These are phyloP conservation scores for Coemansia sp. DNA, from an alignment of 192 early-diverging fungal species.

Conservation along the genomic window DNA sequence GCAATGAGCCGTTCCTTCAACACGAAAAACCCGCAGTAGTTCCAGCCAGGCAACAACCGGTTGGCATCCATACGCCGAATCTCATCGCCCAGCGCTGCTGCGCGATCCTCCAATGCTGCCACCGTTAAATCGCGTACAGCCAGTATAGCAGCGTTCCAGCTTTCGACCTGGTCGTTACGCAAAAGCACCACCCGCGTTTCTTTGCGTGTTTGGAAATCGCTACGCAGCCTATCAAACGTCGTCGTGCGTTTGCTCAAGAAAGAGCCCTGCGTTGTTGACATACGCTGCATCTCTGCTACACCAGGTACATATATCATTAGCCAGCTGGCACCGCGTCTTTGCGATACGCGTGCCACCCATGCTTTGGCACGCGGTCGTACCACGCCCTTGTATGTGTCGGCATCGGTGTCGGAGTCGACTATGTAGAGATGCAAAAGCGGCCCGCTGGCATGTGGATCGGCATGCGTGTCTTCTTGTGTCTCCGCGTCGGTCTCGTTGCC, in stretches of 20 bases:
- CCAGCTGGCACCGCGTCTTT: slow-evolving; percentile 72
- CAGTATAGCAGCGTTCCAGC: slow-evolving; percentile 43
- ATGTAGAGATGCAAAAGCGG: slow-evolving; percentile 38
- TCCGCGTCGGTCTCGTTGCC: background rate
- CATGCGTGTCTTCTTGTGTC: slow-evolving; percentile 38
- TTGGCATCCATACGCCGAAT: slow-evolving; percentile 87
- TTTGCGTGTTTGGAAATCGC: slow-evolving; percentile 69
- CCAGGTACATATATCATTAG: slow-evolving; percentile 75
- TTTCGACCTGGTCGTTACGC: slow-evolving; percentile 22
- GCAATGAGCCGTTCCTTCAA: slow-evolving; percentile 88
- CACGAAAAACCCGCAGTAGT: slow-evolving; percentile 97
- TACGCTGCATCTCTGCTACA: slow-evolving; percentile 55
- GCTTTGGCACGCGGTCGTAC: slow-evolving; percentile 39
- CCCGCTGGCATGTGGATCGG: background rate
- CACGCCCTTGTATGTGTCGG: slow-evolving; percentile 45
- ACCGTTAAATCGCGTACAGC: slow-evolving; percentile 66
- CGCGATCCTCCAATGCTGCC: slow-evolving; percentile 72
- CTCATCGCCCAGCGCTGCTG: slow-evolving; percentile 58
- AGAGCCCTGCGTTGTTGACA: slow-evolving; percentile 25
- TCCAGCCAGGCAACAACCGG: slow-evolving; percentile 96
- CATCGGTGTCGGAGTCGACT: slow-evolving; percentile 27
- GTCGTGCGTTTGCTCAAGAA: slow-evolving; percentile 65
- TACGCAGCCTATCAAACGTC: slow-evolving; percentile 82
- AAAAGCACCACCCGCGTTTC: slow-evolving; percentile 37
- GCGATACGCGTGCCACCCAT: slow-evolving; percentile 30